Percentiles rank a stretch among this genome's conserved stretches.
Evolutionary conservation across 2,329 filamentous ascomycete species (phyloP).

Genomic region (Pestalotiopsis sp.): DNA sequence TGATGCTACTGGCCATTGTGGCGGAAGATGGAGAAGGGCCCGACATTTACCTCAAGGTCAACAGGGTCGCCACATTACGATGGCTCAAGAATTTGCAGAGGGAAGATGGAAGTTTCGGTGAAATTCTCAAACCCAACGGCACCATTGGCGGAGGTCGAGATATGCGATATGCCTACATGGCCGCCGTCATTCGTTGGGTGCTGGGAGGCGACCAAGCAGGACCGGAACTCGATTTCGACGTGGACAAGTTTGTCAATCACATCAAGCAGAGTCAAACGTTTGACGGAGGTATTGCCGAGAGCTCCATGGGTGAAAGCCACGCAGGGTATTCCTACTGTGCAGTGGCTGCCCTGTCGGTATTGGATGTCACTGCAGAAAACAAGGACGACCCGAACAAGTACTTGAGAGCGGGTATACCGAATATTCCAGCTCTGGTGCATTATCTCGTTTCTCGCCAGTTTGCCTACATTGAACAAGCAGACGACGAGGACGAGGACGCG

Average conservation of each 20-base stretch:
- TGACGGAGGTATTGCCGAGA: constrained; percentile 82
- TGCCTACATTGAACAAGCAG: constrained; percentile 47
- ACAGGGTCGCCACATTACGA: constrained; percentile 63
- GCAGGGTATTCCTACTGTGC: constrained; percentile 92
- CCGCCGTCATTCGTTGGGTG: constrained; percentile 79
- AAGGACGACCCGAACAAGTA: constrained; percentile 30
- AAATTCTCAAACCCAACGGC: constrained; percentile 64
- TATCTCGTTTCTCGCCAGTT: constrained; percentile 70
- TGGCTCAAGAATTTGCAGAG: constrained; percentile 81
- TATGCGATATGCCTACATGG: constrained; percentile 85
- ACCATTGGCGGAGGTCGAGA: constrained; percentile 76
- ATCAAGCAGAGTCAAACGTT: constrained; percentile 74
- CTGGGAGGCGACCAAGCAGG: constrained; percentile 63
- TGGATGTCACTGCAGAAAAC: constrained; percentile 55
- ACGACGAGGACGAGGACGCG: constrained; percentile 42
- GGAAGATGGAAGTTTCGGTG: constrained; percentile 86
- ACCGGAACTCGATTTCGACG: constrained; percentile 71
- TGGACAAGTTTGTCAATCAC: constrained; percentile 68
- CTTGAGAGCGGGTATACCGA: constrained; percentile 39
- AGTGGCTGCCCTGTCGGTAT: constrained; percentile 72
- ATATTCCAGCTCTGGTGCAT: constrained; percentile 35
- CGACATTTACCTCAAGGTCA: constrained; percentile 61
- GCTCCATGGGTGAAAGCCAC: constrained; percentile 78
- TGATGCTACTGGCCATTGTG: constrained; percentile 66
- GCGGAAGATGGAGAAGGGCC: constrained; percentile 39